A percentile compares a stretch with the other conserved stretches of the same genome.
Conservation (phyloP, 768 basidiomycete genomes). For the Kwoniella dejecticola region DNA sequence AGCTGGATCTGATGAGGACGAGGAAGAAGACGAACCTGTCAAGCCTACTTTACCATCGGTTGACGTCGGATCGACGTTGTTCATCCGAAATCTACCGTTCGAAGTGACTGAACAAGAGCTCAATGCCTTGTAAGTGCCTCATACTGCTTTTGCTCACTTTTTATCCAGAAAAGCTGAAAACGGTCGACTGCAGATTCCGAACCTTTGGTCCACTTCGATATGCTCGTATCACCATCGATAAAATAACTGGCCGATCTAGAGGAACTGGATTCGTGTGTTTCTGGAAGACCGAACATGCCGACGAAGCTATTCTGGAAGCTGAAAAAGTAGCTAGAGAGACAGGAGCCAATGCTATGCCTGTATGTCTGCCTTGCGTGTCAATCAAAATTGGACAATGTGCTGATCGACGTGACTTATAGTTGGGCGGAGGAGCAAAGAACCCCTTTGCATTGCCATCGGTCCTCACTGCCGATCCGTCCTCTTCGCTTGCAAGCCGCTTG, state of each 20-base stretch:
- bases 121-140: constrained; percentile 69
- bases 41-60: constrained; percentile 69
- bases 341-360: constrained; percentile 53
- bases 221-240: constrained; percentile 85
- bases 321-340: constrained; percentile 57
- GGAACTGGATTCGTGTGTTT: constrained; percentile 97
- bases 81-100: constrained; percentile 91
- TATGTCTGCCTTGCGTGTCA: too few species aligned
- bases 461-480: constrained; percentile 89
- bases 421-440: constrained; percentile 61
- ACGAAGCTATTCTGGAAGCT: constrained; percentile 79
- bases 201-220: constrained; percentile 90
- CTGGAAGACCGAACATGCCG: constrained; percentile 89
- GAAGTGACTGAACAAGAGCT: constrained; percentile 91
- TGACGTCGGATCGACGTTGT: constrained; percentile 86
- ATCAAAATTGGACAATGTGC: too few species aligned
- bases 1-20: constrained; percentile 45
- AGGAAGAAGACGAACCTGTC: constrained; percentile 61
- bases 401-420: constrained; percentile 29
- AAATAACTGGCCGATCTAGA: constrained; percentile 76
- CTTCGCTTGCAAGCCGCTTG: constrained; percentile 74
- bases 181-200: constrained; percentile 92
- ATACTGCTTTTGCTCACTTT: background rate
- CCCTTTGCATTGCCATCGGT: constrained; percentile 86
- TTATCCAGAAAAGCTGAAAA: too few species aligned